Percentiles rank a stretch among this genome's conserved stretches.
These are phyloP conservation scores for Taphrina betulina DNA, from an alignment of 1,139 yeast species.

Conservation along the genomic window DNA sequence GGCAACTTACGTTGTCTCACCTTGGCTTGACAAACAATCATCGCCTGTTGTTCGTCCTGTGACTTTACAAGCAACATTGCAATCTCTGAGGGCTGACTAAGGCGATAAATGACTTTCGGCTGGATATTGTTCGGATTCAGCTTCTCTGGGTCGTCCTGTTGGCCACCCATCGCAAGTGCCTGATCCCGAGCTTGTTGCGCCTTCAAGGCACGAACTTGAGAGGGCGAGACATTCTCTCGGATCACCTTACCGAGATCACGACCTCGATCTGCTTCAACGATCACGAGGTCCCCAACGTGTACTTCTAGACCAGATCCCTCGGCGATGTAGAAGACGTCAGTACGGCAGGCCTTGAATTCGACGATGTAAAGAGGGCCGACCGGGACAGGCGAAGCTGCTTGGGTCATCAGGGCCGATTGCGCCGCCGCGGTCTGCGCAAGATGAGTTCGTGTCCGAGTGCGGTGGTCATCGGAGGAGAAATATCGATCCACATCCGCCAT, in stretches of 20 bases:
- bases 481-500: conserved; percentile 34
- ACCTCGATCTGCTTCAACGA: conserved; percentile 98
- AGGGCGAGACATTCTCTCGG: conserved; percentile 52
- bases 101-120: conserved; percentile 74
- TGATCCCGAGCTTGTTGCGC: conserved; percentile 77
- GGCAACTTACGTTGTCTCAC: conserved; percentile 52
- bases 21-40: conserved; percentile 59
- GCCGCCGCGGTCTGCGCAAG: conserved; percentile 9
- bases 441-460: conserved; percentile 19
- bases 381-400: conserved; percentile 35
- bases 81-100: conserved; percentile 64
- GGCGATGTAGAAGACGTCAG: conserved; percentile 77
- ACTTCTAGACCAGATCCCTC: conserved; percentile 53
- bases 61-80: conserved; percentile 59
- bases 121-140: conserved; percentile 39
- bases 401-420: conserved; percentile 3
- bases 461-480: conserved; percentile 31
- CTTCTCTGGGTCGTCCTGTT: conserved; percentile 42
- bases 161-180: conserved; percentile 54
- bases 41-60: conserved; percentile 72
- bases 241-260: conserved; percentile 81
- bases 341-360: conserved; percentile 80
- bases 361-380: conserved; percentile 57
- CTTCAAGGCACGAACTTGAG: conserved; percentile 78
- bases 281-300: conserved; percentile 72